phyloP scores from a whole-genome alignment of 257 asterid genomes.

The Solanum pinnatisectum region DNA sequence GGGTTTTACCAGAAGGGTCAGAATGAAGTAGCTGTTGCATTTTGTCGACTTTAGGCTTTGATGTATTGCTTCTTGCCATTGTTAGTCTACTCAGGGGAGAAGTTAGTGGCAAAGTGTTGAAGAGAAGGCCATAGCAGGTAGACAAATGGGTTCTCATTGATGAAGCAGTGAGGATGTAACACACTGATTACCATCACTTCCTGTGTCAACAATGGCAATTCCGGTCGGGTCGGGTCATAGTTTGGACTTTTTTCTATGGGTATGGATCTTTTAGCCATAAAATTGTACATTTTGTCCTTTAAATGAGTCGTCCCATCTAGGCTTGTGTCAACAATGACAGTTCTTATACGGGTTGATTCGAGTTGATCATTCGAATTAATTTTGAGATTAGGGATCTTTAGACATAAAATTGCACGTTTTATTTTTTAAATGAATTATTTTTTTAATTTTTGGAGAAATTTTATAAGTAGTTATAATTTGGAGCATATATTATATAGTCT shows the following conservation, averaged over 20 bases:
- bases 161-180: neutral
- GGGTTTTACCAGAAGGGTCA: constrained; percentile 22
- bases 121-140: neutral
- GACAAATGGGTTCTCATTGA: neutral
- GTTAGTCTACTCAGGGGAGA: neutral
- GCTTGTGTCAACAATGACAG: neutral
- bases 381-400: neutral
- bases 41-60: constrained; percentile 15
- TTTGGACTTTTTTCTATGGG: neutral
- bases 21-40: constrained; percentile 41
- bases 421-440: no score
- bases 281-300: no score
- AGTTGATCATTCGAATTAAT: no score
- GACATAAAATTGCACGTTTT: neutral
- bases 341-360: neutral
- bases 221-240: neutral
- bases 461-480: no score
- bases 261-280: neutral
- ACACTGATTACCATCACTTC: neutral
- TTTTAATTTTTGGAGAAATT: neutral
- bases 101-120: neutral
- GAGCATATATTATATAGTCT: neutral
- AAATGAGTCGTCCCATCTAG: neutral
- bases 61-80: neutral
- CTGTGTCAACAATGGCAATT: neutral